Evolutionary conservation across 192 early-diverging fungal species (phyloP), one percentile per base, ranked within the genome.

Genomic region (Backusella luteola): DNA sequence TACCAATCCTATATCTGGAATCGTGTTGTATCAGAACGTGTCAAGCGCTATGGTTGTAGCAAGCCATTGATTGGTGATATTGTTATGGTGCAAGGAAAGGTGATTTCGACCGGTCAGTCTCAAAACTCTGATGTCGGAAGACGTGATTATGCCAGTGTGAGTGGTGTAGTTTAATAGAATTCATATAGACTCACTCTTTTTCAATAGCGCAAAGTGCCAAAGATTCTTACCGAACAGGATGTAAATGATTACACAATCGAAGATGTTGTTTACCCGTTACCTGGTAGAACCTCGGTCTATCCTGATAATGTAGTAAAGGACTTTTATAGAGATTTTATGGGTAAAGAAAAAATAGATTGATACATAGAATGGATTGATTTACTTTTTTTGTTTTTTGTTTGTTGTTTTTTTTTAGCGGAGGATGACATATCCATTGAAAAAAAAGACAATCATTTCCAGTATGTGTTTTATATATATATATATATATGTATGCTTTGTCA

Each of bases 1-100:
- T 98, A 98, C 77, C 98, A 99, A 85, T 96, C 95, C 23, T 93
- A 87, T 67, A 82, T 99, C 19, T 99, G 97, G 97, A 99, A 99
- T 83, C 69, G 88, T 49, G 91, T 93, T 29, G 95, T 90, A 12
- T 91, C 92, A 63, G 89, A 92, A 76, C 88, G 97, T 26, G 77
- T 96, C 38, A 77, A 82, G 0, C 32, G 86, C 66, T 95, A 88
- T 79, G 97, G 96, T 29, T 63, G 80, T 15, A 77, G 71, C 6
- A 84, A 82, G 0, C 85, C 93, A 1, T 90, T 97, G 19, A 81
- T 93, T 0, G 98, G 98, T 68, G 98, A 99, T 82, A 73, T 99
- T 66, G 96, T 97, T 0, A 73, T 88, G 56, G 79, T 81, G 8
- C 81, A 83, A 32, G 69, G 63, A 23, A 71, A 71, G 11, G 17